Conservation (phyloP, 257 asterid genomes). For the Gardenia jasminoides region DNA sequence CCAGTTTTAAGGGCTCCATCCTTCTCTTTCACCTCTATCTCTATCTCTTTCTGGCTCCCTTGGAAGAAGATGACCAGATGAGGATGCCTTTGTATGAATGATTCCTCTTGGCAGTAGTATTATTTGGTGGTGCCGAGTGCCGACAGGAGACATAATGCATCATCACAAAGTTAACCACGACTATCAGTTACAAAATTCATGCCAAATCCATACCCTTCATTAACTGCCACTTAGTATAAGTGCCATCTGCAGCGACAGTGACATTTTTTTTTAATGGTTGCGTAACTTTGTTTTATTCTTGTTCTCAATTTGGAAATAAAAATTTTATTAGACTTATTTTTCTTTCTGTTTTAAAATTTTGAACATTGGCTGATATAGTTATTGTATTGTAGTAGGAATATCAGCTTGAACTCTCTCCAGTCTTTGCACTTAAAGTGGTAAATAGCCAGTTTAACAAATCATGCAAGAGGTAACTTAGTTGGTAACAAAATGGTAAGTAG, state of each 20-base stretch:
- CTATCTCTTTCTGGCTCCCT: neutral
- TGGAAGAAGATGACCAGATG: neutral
- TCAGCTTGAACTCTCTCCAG: too few species aligned
- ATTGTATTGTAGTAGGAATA: too few species aligned
- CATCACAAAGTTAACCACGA: constrained; percentile 1
- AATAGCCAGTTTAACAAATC: too few species aligned
- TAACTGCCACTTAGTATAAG: constrained; percentile 1
- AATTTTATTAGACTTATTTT: too few species aligned
- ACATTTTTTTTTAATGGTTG: neutral
- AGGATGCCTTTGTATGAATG: neutral
- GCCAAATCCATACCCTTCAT: constrained; percentile 5
- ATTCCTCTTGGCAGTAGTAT: neutral
- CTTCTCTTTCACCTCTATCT: neutral
- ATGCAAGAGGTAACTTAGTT: too few species aligned
- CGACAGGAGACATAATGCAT: constrained; percentile 15
- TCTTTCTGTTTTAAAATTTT: too few species aligned
- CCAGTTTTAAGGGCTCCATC: neutral
- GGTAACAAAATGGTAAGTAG: too few species aligned
- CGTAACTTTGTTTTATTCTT: neutral
- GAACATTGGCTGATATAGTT: too few species aligned
- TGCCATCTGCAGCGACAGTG: constrained; percentile 10
- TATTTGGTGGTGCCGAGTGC: constrained; percentile 1
- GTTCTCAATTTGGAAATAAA: neutral
- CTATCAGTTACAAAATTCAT: constrained; percentile 13
- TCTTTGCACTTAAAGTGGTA: too few species aligned